Evolutionary conservation across 2,329 filamentous ascomycete species (phyloP).

Genomic region (Talaromyces sp.): DNA sequence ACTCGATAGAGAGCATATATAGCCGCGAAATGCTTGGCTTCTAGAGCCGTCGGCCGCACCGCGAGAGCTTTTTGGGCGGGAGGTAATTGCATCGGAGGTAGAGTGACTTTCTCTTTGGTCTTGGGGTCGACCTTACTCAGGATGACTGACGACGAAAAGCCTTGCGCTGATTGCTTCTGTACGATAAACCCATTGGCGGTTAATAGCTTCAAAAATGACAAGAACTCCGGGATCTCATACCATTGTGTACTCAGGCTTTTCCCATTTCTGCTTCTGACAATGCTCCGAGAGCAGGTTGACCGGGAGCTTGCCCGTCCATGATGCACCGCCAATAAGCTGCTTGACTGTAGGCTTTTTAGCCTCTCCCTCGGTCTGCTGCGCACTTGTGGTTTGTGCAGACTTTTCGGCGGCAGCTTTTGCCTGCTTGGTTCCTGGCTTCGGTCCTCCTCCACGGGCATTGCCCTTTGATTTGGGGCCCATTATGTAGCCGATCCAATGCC

Average conservation of each 20-base stretch:
- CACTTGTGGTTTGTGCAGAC: constrained; percentile 33
- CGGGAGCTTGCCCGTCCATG: constrained; percentile 96
- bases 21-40: constrained; percentile 90
- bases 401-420: constrained; percentile 41
- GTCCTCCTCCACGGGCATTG: constrained; percentile 36
- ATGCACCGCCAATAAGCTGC: constrained; percentile 87
- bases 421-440: constrained; percentile 43
- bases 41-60: constrained; percentile 73
- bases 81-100: constrained; percentile 82
- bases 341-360: constrained; percentile 61
- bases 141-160: constrained; percentile 77
- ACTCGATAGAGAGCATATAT: constrained; percentile 89
- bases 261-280: constrained; percentile 95
- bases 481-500: constrained; percentile 21
- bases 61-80: constrained; percentile 73
- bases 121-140: constrained; percentile 73
- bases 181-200: not conserved
- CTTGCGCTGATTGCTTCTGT: constrained; percentile 65
- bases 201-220: not conserved
- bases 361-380: constrained; percentile 38
- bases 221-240: constrained; percentile 42
- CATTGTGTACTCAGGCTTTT: constrained; percentile 86
- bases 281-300: constrained; percentile 92
- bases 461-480: constrained; percentile 47
- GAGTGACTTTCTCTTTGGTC: constrained; percentile 70